A percentile compares a stretch with the other conserved stretches of the same genome.
Conservation (phyloP, 352 stramenopile species). For the Phytophthora cryptogea region DNA sequence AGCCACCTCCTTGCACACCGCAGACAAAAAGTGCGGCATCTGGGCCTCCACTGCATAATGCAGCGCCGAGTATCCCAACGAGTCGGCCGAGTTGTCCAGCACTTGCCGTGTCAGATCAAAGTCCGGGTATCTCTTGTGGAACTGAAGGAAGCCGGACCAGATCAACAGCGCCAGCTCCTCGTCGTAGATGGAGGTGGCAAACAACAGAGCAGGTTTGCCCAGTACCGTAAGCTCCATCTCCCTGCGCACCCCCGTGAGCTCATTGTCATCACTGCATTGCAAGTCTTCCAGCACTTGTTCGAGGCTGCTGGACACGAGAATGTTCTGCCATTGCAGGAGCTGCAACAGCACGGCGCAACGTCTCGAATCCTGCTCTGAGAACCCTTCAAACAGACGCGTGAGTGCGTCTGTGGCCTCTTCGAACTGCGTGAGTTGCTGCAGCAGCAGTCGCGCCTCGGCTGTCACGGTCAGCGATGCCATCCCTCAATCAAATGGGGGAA, state of each 20-base stretch:
- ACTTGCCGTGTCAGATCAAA: conserved; percentile 66
- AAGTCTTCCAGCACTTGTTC: conserved; percentile 43
- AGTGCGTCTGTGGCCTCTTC: conserved; percentile 50
- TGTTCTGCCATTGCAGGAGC: conserved; percentile 56
- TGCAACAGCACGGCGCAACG: conserved; percentile 40
- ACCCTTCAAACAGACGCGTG: conserved; percentile 47
- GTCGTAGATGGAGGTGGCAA: conserved; percentile 85
- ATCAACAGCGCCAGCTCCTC: conserved; percentile 73
- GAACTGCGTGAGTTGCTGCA: conserved; percentile 70
- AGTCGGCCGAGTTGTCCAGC: conserved; percentile 72
- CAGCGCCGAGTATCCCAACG: conserved; percentile 67
- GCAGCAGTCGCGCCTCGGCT: conserved; percentile 41
- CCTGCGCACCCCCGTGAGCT: conserved; percentile 7
- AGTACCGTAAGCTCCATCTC: conserved; percentile 64
- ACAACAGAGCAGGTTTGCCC: conserved; percentile 80
- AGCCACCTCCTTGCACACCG: conserved; percentile 33
- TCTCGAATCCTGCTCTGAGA: conserved; percentile 18
- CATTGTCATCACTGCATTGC: conserved; percentile 20
- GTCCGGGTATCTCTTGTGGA: conserved; percentile 40
- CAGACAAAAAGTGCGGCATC: conserved; percentile 54
- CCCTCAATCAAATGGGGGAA: conserved; percentile 8
- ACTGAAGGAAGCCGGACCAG: conserved; percentile 56
- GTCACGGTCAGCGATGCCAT: conserved; percentile 27
- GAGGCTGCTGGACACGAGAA: conserved; percentile 27
- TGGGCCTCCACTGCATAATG: conserved; percentile 82